Evolutionary conservation across 148 eudicot genomes (phyloP), one percentile per base, ranked within the genome.

Genomic region (Cornus suecica): DNA sequence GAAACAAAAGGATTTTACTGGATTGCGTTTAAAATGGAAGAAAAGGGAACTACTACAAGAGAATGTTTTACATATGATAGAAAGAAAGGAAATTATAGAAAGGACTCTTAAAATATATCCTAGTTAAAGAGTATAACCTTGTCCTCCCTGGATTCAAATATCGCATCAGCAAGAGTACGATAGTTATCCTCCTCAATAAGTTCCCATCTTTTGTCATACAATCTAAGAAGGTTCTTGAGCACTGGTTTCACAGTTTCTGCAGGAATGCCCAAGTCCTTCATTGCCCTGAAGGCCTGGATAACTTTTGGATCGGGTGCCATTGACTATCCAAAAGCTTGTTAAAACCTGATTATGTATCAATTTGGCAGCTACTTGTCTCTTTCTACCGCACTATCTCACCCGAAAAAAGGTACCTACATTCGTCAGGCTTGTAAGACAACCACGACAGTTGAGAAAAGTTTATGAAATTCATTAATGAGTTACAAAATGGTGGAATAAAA

Each of bases 81-180:
- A 25, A 32, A 73, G 27, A 30, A 34, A 37, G 8, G 20, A 8
- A 34, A 42, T 24, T 22, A 13, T 10, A 60, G 30, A 15, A 65
- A 14, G 4, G 27, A 16, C 60, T 30, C 13, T 16, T 15, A 3
- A 23, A 61, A 73, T 3, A 25, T 26, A 1, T 1, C 18, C 24
- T 65, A 25, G 42, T 41, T 34, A 56, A 71, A 29, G 26, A 71
- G 32, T 16, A 62, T n/a, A 76, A 90, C 89, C 89, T 85, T 42
- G 24, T 81, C 83, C 15, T 83, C 84, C 65, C 71, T 79, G 37
- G 25, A 22, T 48, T 92, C 94, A 70, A 92, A 87, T 71, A 92
- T 86, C 52, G 95, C 91, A 85, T 90, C 94, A 74, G 81, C 84
- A 77, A 92, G 91, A 54, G 71, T 82, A 58, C 89, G 87, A 68